Base-by-base conservation (phyloP, 2,329 filamentous ascomycete species). In the Cadophora luteo-olivacea region DNA sequence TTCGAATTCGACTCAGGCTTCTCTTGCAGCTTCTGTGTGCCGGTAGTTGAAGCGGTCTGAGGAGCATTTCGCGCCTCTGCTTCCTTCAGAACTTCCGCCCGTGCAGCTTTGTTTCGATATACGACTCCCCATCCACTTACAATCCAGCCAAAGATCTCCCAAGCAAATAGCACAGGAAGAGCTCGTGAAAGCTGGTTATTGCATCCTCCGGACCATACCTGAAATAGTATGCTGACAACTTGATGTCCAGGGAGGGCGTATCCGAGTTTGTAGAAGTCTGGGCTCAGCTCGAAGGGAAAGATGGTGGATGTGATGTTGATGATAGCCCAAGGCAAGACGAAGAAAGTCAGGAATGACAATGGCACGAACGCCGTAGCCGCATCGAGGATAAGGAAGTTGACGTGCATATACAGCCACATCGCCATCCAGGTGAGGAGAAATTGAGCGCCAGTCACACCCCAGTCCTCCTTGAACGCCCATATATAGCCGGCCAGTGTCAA, bases 191-290 rank as follows among this genome's bases (percentile, higher is more conserved):
- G 74, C 24, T 75, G 72, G 57, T 79, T 78, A 19, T 78, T 76
- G 3, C 81, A 81, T 38, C 78, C 77, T 33, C 77, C 75, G 4
- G 80, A 80, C 80, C 81, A 84, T 2, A 82, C 78, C 9, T 81
- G 73, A 2, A 81, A 71, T 16, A 82, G 68, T 7, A 81, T 65
- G 41, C 41, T 45, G 4, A 45, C 41, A 5, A 3, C 77, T 52
- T 86, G 84, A 76, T 89, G 86, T 68, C 91, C 76, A 12, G 88
- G 88, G 85, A 87, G 89, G 0, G 84, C 87, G 74, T 89, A 88
- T 0, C 87, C 87, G 85, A 86, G 90, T 1, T 78, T 75, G 74
- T 87, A 91, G 73, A 90, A 90, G 0, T 77, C 79, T 0, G 87
- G 85, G 3, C 85, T 84, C 45, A 91, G 79, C 33, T 87, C 85